Evolutionary conservation across 2,329 filamentous ascomycete species (phyloP), one percentile per base, ranked within the genome.

Genomic region (Acrocalymma vagum): DNA sequence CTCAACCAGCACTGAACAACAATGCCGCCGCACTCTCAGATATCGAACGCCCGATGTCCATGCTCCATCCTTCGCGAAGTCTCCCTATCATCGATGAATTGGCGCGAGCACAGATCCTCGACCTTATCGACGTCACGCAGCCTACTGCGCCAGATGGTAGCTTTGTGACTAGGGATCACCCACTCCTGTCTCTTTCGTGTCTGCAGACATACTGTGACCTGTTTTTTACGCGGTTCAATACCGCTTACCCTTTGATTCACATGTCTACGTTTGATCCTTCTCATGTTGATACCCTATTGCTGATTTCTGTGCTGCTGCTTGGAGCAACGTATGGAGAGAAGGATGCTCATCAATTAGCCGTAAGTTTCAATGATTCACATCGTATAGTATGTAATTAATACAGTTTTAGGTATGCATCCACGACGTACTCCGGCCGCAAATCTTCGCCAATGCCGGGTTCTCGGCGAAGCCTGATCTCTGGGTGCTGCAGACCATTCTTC

Each of bases 191-290:
- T 0, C 63, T 79, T 0, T 51, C 62, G 2, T 75, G 77, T 1
- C 64, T 85, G 7, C 80, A 84, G 49, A 72, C 68, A 3, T 85
- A 83, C 55, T 74, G 76, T 25, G 78, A 84, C 44, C 65, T 85
- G 1, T 86, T 80, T 65, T 85, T 85, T 60, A 76, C 73, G 1
- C 74, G 77, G 3, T 85, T 85, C 65, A 85, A 86, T 56, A 74
- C 75, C 0, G 72, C 77, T 1, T 85, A 85, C 48, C 83, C 82
- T 0, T 67, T 85, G 1, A 74, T 85, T 7, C 81, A 85, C 44
- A 70, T 78, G 47, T 69, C 80, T 2, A 84, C 81, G 0, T 85
- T 85, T 53, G 70, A 80, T 28, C 73, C 79, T 1, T 70, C 66
- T 6, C 59, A 68, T 3, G 69, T 74, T 0, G 78, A 85, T 17